Conservation (phyloP, 768 basidiomycete genomes). For the Baorangia bicolor region DNA sequence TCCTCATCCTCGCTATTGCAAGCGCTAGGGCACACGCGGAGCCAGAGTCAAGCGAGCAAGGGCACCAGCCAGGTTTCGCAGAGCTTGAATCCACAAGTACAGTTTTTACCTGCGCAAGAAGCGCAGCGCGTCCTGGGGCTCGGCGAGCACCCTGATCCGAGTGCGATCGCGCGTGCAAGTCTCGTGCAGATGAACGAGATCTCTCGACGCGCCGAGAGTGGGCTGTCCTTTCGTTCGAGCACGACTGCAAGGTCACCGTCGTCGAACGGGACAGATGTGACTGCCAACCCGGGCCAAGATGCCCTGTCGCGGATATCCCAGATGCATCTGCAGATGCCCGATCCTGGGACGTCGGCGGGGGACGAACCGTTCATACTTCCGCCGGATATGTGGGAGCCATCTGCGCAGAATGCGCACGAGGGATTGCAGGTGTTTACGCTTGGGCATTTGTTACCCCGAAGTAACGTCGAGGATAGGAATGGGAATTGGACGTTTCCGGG, state of each 20-base stretch:
- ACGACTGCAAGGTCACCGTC: conserved; percentile 17
- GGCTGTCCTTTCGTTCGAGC: conserved; percentile 27
- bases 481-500: conserved; percentile 63
- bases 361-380: conserved; percentile 31
- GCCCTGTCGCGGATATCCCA: conserved; percentile 49
- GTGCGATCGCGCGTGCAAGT: conserved; percentile 60
- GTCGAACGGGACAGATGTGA: conserved; percentile 17
- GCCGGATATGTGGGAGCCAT: conserved; percentile 26
- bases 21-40: conserved; percentile 20
- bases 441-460: conserved; percentile 68
- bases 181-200: conserved; percentile 80
- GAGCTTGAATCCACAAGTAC: conserved; percentile 16
- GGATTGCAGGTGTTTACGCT: conserved; percentile 81
- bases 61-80: not conserved
- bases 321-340: conserved; percentile 45
- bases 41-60: conserved; percentile 10
- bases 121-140: conserved; percentile 50
- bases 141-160: conserved; percentile 45
- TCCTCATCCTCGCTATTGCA: conserved; percentile 28
- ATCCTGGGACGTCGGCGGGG: conserved; percentile 24
- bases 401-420: conserved; percentile 44
- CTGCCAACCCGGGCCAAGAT: conserved; percentile 35
- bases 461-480: conserved; percentile 46
- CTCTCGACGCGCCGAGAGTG: conserved; percentile 57
- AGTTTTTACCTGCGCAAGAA: conserved; percentile 57